Conservation (phyloP, 129 eudicot species). For the Centrapalus pauciflorus region DNA sequence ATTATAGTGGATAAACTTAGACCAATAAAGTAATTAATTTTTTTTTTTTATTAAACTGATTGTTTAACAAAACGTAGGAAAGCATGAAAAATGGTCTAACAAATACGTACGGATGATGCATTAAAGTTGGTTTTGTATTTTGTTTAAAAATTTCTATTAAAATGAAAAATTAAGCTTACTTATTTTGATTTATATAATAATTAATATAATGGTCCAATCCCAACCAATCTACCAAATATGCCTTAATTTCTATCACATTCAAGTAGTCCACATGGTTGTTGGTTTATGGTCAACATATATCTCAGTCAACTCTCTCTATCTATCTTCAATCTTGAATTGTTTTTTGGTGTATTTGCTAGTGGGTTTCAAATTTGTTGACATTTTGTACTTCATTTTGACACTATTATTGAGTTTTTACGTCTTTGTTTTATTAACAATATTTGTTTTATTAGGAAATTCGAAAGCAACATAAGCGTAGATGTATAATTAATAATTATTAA, state of each 20-base stretch:
- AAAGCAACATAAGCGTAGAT: slow-evolving; percentile 1
- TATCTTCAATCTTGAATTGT: slow-evolving; percentile 18
- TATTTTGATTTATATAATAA: neutral
- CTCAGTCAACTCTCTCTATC: slow-evolving; percentile 24
- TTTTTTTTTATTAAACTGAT: no score
- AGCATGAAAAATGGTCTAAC: no score
- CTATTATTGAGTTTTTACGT: neutral
- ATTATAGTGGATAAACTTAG: no score
- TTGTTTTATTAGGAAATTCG: slow-evolving; percentile 2
- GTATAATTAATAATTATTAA: no score
- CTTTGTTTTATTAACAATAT: neutral
- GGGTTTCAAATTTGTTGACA: slow-evolving; percentile 33
- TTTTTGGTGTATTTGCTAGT: slow-evolving; percentile 12
- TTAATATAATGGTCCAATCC: slow-evolving; percentile 25
- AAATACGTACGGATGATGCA: no score
- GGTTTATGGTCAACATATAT: slow-evolving; percentile 27
- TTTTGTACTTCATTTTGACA: slow-evolving; percentile 21
- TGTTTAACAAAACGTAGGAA: no score
- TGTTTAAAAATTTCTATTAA: neutral
- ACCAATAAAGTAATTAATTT: no score
- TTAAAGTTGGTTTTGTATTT: no score
- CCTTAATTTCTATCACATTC: slow-evolving; percentile 22
- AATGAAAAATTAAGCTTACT: no score
- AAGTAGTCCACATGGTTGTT: slow-evolving; percentile 34
- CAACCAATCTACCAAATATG: slow-evolving; percentile 33